A percentile compares a stretch with the other conserved stretches of the same genome.
Evolutionary conservation across 352 stramenopile species (phyloP).

Genomic region (Phytophthora hybrid): DNA sequence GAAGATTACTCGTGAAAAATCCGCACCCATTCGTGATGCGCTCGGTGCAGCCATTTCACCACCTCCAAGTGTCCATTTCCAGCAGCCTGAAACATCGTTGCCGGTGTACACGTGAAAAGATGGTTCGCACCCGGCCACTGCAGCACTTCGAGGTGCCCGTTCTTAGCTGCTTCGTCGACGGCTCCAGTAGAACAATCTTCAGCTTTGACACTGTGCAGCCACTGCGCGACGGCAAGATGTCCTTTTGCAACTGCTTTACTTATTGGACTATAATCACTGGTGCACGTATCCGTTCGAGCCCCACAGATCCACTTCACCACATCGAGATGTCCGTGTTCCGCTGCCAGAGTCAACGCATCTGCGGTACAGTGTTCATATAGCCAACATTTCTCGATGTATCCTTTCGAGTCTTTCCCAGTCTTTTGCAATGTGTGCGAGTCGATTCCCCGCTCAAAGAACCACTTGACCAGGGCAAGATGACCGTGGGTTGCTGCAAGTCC

Average conservation of each 20-base stretch:
- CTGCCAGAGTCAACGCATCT: background rate
- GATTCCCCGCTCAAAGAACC: background rate
- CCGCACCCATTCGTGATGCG: background rate
- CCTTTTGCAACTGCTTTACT: background rate
- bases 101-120: background rate
- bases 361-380: background rate
- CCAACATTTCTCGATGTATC: background rate
- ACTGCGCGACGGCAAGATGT: background rate
- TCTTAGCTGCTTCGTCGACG: background rate
- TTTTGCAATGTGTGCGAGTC: background rate
- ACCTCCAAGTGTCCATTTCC: background rate
- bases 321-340: background rate
- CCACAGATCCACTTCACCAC: background rate
- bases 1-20: too few species aligned
- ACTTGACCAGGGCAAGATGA: background rate
- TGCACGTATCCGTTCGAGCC: background rate
- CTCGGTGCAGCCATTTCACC: background rate
- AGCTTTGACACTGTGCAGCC: background rate
- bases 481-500: conserved; percentile 13
- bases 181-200: background rate
- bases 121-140: background rate
- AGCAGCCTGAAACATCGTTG: background rate
- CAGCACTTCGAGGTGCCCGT: background rate
- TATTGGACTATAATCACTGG: background rate
- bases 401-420: too few species aligned